Base-by-base conservation (phyloP, 1,284 basidiomycete genomes). In the Austroboletus novae-zelandiae region DNA sequence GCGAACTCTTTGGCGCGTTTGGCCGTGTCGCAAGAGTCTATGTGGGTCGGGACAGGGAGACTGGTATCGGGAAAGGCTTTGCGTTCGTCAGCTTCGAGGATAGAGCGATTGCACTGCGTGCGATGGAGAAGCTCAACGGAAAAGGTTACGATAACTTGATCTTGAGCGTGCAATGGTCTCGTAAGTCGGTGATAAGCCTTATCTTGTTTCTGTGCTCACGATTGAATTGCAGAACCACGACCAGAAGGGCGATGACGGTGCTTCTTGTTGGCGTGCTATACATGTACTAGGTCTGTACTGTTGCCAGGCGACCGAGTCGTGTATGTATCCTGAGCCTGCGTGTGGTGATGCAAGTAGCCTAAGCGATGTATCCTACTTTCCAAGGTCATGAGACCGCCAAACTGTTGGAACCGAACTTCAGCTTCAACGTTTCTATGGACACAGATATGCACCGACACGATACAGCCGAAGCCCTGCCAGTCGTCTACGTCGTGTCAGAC, bases 21-120 rank as follows among this genome's bases (percentile, higher is more conserved):
- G 92, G 94, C 1, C 81, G 91, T 17, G 87, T 96, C 39, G 86
- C 84, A 39, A 77, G 94, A 47, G 94, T 98, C 47, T 98, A 94
- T 71, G 90, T 99, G 47, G 97, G 97, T 37, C 82, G 92, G 50
- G 96, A 99, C 70, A 81, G 94, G 55, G 95, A 98, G 65, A 99
- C 97, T 9, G 91, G 94, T 50, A 81, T 89, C 40, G 94, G 94
- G 60, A 98, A 98, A 72, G 96, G 97, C 54, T 97, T 96, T 70
- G 94, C 94, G 15, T 94, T 94, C 59, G 94, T 98, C 61, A 93
- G 89, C 70, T 99, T 98, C 66, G 95, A 98, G 67, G 86, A 87
- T 34, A 78, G 81, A 61, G 76, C 80, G 20, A 76, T 81, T 44
- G 97, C 93, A 25, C 91, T 97, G 72, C 79, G 76, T 61, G 97